A percentile compares a stretch with the other conserved stretches of the same genome.
Evolutionary conservation across 768 basidiomycete species (phyloP).

Genomic region (Calocybe gangraenosa): DNA sequence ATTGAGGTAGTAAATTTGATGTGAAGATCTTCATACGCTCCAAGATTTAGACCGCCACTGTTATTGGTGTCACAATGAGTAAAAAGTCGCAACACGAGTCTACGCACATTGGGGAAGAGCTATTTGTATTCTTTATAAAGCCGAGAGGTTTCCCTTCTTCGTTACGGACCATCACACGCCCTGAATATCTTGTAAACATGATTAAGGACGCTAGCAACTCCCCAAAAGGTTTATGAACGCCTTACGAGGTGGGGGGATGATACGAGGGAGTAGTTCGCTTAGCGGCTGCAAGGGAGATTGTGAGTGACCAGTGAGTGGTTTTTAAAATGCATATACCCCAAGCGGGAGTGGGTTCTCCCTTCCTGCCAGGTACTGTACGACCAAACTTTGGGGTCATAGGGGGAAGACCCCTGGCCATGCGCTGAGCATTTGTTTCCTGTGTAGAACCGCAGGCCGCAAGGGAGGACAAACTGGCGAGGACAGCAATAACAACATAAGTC

Average conservation of each 20-base stretch:
- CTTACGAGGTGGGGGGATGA: constrained; percentile 24
- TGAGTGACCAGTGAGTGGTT: constrained; percentile 1
- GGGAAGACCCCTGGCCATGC: constrained; percentile 42
- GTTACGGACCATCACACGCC: constrained; percentile 33
- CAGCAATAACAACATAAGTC: constrained; percentile 18
- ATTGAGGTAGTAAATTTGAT: constrained; percentile 26
- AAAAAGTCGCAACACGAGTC: not conserved
- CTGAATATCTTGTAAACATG: constrained; percentile 24
- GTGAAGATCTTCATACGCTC: constrained; percentile 25
- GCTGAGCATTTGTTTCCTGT: constrained; percentile 36
- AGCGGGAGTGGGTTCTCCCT: no score
- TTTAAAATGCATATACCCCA: constrained; percentile 25
- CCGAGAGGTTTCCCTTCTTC: constrained; percentile 26
- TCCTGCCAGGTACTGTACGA: no score
- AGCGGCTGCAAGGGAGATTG: constrained; percentile 15
- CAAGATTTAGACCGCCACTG: constrained; percentile 33
- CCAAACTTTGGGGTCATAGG: constrained; percentile 29
- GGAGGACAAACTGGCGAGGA: constrained; percentile 20
- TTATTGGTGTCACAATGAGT: not conserved
- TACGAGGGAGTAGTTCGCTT: constrained; percentile 20
- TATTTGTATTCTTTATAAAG: constrained; percentile 29
- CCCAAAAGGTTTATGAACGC: no score
- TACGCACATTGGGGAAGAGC: constrained; percentile 21
- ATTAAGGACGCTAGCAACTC: not conserved
- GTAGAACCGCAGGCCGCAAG: constrained; percentile 17